Base-by-base conservation (phyloP, 805 yeast species). In the Wickerhamiella azyma region DNA sequence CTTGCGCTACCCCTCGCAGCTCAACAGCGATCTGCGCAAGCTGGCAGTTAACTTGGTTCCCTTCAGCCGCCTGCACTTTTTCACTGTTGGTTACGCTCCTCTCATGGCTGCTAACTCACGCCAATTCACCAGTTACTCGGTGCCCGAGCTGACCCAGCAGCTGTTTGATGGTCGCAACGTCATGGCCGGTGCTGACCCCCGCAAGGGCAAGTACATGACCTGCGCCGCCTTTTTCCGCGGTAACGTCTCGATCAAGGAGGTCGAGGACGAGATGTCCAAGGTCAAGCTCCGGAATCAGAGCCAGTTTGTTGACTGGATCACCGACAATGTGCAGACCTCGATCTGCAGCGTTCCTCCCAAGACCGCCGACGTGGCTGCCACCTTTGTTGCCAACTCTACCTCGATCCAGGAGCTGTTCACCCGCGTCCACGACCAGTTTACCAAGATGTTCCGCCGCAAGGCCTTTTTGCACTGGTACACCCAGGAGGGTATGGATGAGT, bases 381-480 rank as follows among this genome's bases (percentile, higher is more conserved):
- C 96, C 4, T 86, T 86, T 59, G 79, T 86, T 60, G 96, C 95
- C 64, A 86, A 86, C 70, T 81, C 95, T 36, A 88, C 96, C 9
- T 81, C 96, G 2, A 85, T 88, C 59, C 95, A 86, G 67, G 94
- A 85, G 65, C 73, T 86, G 57, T 88, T 88, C 68, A 80, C 81
- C 65, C 77, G 96, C 68, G 81, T 85, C 46, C 89, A 94, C 51
- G 83, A 78, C 59, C 96, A 86, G 68, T 86, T 88, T 66, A 74
- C 82, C 59, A 89, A 86, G 48, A 86, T 86, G 96, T 86, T 84
- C 69, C 79, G 84, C 64, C 80, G 92, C 69, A 81, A 81, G 64
- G 96, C 96, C 52, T 86, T 86, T 77, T 78, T 86, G 66, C 96
- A 86, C 66, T 86, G 96, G 96, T 86, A 86, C 69, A 82, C 94